A percentile compares a stretch with the other conserved stretches of the same genome.
Evolutionary conservation across 106 monocot genomes (phyloP).

Genomic region (Gastrodia elata): DNA sequence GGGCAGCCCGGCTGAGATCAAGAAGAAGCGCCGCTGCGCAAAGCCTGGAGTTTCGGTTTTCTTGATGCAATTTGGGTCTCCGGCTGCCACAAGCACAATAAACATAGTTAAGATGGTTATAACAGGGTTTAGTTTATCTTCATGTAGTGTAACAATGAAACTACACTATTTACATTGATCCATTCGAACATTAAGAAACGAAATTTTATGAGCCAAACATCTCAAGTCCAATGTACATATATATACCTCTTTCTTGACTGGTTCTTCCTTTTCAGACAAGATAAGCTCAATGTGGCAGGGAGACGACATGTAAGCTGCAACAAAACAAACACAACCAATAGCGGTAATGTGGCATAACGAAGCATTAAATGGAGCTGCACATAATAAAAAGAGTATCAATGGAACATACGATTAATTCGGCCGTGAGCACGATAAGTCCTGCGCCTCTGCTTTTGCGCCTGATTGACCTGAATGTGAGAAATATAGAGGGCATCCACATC

Average conservation of each 20-base stretch:
- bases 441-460: conserved; percentile 64
- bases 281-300: conserved; percentile 74
- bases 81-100: conserved; percentile 13
- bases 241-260: conserved; percentile 79
- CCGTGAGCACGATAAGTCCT: conserved; percentile 73
- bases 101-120: neutral
- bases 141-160: too few relatives aligned
- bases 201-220: too few relatives aligned
- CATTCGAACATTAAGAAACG: too few relatives aligned
- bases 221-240: too few relatives aligned
- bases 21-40: conserved; percentile 22
- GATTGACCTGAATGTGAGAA: conserved; percentile 73
- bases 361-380: neutral
- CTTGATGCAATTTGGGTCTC: conserved; percentile 23
- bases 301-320: conserved; percentile 68
- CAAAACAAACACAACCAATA: neutral
- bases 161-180: too few relatives aligned
- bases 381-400: too few relatives aligned
- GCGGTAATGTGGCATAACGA: neutral
- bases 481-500: conserved; percentile 52
- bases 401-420: conserved; percentile 52
- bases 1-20: neutral
- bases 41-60: conserved; percentile 18
- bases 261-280: conserved; percentile 73
- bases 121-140: too few relatives aligned